Evolutionary conservation across 106 monocot species (phyloP), one percentile per base, ranked within the genome.

Genomic region (Gastrodia elata): DNA sequence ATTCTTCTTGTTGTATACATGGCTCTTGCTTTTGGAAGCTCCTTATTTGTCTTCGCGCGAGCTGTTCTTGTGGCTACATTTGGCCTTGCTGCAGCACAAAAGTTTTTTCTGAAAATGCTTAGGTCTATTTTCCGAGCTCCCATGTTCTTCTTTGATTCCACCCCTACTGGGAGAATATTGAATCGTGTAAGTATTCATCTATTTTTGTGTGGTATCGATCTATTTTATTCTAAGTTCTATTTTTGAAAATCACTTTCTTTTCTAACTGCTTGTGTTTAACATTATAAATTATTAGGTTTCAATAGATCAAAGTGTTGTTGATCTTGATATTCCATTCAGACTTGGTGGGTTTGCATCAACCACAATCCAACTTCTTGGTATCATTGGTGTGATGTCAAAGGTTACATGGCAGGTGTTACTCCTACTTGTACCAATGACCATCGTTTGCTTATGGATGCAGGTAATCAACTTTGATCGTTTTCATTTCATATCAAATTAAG

Each of bases 301-400:
- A 77, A 84, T 93, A 73, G 97, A 97, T 85, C 97, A 97, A 85
- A 97, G 92, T 84, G 90, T 97, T 70, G 90, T 97, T 61, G 97
- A 97, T 82, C 84, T 92, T 74, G 97, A 97, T 80, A 97, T 97
- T 78, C 92, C 97, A 55, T 90, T 90, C 73, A 84, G 97, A 58
- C 92, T 97, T 70, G 97, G 92, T 32, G 86, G 92, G 15, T 97
- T 97, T 88, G 89, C 97, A 26, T 68, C 97, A 58, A 92, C 92
- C 55, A 93, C 93, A 65, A 97, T 97, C 57, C 97, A 97, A 75
- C 86, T 97, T 72, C 82, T 97, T 69, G 90, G 92, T 41, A 92
- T 97, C 75, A 76, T 88, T 77, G 92, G 84, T 76, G 97, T 97
- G 9, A 97, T 97, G 97, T 81, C 84, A 42, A 90, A 90, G 43